Evolutionary conservation across 2,329 filamentous ascomycete genomes (phyloP).

Genomic region (Aureobasidium sp.): DNA sequence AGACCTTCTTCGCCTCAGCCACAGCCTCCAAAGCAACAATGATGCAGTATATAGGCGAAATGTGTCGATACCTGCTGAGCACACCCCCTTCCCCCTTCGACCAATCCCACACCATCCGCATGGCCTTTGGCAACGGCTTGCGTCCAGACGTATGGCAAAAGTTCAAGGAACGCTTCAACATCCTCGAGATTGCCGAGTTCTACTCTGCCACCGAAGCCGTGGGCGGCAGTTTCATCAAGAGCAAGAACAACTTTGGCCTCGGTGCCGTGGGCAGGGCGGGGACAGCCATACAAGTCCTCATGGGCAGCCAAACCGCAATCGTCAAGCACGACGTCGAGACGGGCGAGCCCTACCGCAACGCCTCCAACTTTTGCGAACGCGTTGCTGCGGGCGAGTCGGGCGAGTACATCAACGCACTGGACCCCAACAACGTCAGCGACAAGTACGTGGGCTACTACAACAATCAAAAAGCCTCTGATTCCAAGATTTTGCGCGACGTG

Average conservation of each 20-base stretch:
- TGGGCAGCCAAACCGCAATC: slow-evolving; percentile 48
- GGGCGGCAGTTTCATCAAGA: slow-evolving; percentile 64
- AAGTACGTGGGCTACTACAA: slow-evolving; percentile 79
- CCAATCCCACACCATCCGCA: slow-evolving; percentile 61
- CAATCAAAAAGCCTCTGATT: slow-evolving; percentile 61
- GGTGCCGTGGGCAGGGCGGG: slow-evolving; percentile 75
- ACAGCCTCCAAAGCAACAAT: slow-evolving; percentile 63
- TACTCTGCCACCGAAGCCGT: slow-evolving; percentile 46
- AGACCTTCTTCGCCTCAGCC: slow-evolving; percentile 69
- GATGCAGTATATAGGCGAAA: slow-evolving; percentile 85
- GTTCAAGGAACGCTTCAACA: slow-evolving; percentile 66
- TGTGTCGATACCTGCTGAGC: slow-evolving; percentile 71
- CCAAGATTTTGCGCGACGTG: slow-evolving; percentile 69
- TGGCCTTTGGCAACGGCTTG: slow-evolving; percentile 78
- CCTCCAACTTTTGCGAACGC: slow-evolving; percentile 61
- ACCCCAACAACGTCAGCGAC: slow-evolving; percentile 53
- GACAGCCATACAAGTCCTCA: slow-evolving; percentile 49
- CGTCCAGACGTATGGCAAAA: slow-evolving; percentile 78
- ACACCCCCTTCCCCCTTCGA: slow-evolving; percentile 61
- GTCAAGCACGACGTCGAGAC: slow-evolving; percentile 66
- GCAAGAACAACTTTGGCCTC: slow-evolving; percentile 63
- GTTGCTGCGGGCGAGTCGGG: slow-evolving; percentile 58
- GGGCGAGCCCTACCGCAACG: slow-evolving; percentile 61
- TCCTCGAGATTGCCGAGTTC: slow-evolving; percentile 32
- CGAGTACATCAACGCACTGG: slow-evolving; percentile 67